Base-by-base conservation (phyloP, 495 filamentous ascomycete genomes). In the Talaromyces ruber region DNA sequence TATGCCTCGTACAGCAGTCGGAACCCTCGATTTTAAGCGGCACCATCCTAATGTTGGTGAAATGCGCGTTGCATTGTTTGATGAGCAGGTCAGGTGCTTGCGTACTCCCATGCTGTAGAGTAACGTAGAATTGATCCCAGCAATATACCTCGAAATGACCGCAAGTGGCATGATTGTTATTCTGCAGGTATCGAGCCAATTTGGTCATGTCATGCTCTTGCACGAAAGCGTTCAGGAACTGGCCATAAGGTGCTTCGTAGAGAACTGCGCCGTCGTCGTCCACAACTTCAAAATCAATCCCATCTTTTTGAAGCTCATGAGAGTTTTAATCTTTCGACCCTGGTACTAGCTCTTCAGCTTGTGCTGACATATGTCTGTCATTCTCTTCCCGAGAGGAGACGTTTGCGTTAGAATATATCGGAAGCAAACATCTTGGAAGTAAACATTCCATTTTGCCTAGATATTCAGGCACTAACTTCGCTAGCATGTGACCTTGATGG, bases 231-330 rank as follows among this genome's bases (percentile, higher is more conserved):
- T 26, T 24, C 52, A 55, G 24, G 25, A 55, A 22, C 14, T 1
- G 4, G n/a, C 24, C n/a, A 55, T 55, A 28, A 14, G 52, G 21
- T 55, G 18, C 6, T 55, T 55, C 52, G 28, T 55, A 55, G 52
- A 55, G 52, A 4, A 55, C 52, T 16, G 52, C 24, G 28, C 52
- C 52, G 24, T 55, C 52, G 26, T 55, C 52, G 26, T 55, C 52
- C 11, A 26, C 24, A 29, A 55, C 52, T 16, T 63, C 58, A 22
- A 18, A 58, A 8, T 63, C 11, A 26, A 58, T 25, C 56, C 37
- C 55, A 55, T 64, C 63, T 65, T 70, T n/a, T 21, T 58, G 58
- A 24, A 55, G 25, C 14, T 29, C 21, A 55, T 14, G 52, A 16
- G 12, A 26, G 4, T 16, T 1, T 26, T 5, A 1, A 55, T 55